Conservation (phyloP, 345 rosid species). For the Melaleuca quinquenervia region DNA sequence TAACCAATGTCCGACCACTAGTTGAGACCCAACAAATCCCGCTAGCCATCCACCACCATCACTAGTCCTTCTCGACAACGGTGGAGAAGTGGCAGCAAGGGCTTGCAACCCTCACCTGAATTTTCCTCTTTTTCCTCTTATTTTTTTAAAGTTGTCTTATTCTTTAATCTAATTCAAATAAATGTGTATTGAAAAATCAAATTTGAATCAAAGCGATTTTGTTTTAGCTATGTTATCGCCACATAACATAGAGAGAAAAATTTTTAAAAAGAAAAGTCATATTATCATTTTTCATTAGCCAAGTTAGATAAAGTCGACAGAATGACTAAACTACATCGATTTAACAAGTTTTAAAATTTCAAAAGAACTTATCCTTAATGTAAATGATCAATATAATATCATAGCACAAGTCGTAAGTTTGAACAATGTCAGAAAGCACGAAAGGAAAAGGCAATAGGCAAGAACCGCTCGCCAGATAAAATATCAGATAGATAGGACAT, state of each 20-base stretch:
- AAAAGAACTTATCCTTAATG: neutral
- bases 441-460: neutral
- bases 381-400: neutral
- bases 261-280: neutral
- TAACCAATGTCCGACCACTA: no score
- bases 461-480: neutral
- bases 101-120: neutral
- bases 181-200: neutral
- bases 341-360: neutral
- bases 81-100: neutral
- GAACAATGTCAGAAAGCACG: neutral
- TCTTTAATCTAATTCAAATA: neutral
- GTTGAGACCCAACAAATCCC: no score
- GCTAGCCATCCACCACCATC: neutral
- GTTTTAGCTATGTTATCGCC: neutral
- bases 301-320: neutral
- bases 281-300: neutral
- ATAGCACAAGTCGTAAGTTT: neutral
- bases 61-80: neutral
- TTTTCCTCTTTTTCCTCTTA: neutral
- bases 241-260: neutral
- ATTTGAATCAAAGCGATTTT: neutral
- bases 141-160: neutral
- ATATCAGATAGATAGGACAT: neutral
- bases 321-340: neutral